Evolutionary conservation across 2,329 filamentous ascomycete genomes (phyloP).

Genomic region (Davidsoniella eucalypti): DNA sequence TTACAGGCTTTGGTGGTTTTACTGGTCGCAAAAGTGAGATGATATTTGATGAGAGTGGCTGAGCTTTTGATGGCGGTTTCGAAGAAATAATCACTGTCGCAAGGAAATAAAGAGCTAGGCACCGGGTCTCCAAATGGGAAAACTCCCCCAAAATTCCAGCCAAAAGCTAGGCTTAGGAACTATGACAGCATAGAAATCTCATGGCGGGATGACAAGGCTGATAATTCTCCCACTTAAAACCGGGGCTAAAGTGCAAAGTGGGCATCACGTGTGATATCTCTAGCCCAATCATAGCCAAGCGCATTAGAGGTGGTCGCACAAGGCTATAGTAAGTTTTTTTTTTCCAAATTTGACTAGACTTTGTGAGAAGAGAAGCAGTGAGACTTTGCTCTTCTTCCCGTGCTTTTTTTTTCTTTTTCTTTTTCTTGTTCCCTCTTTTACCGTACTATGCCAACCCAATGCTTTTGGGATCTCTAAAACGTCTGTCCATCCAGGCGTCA

Average conservation of each 20-base stretch:
- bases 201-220: background rate
- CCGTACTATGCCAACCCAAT: slow-evolving; percentile 1
- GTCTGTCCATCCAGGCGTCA: slow-evolving; percentile 1
- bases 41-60: background rate
- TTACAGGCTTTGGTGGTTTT: too few species aligned
- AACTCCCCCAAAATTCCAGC: background rate
- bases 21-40: background rate
- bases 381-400: background rate
- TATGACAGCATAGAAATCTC: too few species aligned
- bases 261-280: background rate
- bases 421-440: background rate
- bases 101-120: background rate
- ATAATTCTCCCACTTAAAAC: background rate
- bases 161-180: background rate
- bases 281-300: slow-evolving; percentile 26
- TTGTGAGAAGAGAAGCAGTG: background rate
- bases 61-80: background rate
- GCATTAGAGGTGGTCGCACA: slow-evolving; percentile 2
- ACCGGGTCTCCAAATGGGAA: too few species aligned
- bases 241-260: background rate
- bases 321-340: slow-evolving; percentile 5
- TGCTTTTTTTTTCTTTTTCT: background rate
- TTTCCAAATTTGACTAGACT: background rate
- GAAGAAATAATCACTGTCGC: background rate
- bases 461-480: slow-evolving; percentile 4